Conservation (phyloP, 768 basidiomycete genomes). For the Mycena indigotica region DNA sequence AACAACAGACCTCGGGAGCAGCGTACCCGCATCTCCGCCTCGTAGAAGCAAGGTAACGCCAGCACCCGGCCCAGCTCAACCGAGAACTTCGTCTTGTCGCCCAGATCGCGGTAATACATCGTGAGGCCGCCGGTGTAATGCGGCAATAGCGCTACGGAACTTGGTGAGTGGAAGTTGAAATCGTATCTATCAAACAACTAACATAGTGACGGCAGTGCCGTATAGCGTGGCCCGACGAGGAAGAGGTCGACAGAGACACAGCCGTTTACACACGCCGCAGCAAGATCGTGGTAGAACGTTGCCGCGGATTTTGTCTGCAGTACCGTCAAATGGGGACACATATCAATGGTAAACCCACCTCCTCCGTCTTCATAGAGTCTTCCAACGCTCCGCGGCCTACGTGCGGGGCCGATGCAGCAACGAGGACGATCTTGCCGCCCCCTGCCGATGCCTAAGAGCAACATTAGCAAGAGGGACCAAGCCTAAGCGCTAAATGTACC, state of each 20-base stretch:
- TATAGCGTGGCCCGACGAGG: constrained; percentile 57
- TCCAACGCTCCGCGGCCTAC: constrained; percentile 64
- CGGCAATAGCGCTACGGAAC: constrained; percentile 55
- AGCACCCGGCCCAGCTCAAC: constrained; percentile 66
- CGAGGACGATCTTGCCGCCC: constrained; percentile 63
- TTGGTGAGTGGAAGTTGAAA: neutral
- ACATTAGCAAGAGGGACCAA: constrained; percentile 41
- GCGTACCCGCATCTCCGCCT: constrained; percentile 71
- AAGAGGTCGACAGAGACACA: constrained; percentile 76
- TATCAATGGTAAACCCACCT: neutral
- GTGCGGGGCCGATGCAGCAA: constrained; percentile 58
- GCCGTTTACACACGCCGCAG: constrained; percentile 64
- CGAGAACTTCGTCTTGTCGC: constrained; percentile 67
- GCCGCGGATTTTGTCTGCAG: constrained; percentile 61
- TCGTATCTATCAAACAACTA: constrained; percentile 10
- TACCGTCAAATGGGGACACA: constrained; percentile 52
- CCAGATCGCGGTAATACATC: constrained; percentile 73
- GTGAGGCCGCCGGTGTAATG: constrained; percentile 70
- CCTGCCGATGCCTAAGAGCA: constrained; percentile 52
- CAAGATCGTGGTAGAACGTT: constrained; percentile 68
- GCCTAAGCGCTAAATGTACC: neutral
- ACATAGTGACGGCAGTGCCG: constrained; percentile 64
- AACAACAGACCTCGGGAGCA: constrained; percentile 49
- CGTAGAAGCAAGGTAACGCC: constrained; percentile 61
- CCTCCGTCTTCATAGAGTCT: neutral